Percentiles rank a stretch among this genome's conserved stretches.
Conservation (phyloP, 306 rosid genomes). For the Amphicarpaea edgeworthii region DNA sequence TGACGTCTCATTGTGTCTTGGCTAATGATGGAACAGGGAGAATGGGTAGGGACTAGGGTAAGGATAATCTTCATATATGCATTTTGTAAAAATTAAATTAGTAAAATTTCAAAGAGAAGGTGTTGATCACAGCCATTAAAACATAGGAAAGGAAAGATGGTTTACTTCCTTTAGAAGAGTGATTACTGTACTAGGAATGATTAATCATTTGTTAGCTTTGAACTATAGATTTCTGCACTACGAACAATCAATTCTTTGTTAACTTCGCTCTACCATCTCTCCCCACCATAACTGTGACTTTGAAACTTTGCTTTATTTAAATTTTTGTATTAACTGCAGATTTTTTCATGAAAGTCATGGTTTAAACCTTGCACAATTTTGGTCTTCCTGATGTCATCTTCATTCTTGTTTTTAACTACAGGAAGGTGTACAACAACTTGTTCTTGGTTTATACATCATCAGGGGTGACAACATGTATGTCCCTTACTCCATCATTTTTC, state of each 20-base stretch:
- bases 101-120: background rate
- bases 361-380: slow-evolving; percentile 13
- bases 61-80: background rate
- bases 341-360: slow-evolving; percentile 16
- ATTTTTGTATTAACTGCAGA: background rate
- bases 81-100: background rate
- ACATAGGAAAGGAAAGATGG: background rate
- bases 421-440: slow-evolving; percentile 98
- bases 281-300: background rate
- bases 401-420: slow-evolving; percentile 51
- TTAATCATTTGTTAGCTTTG: too few species aligned
- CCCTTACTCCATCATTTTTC: background rate
- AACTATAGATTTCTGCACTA: too few species aligned
- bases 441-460: slow-evolving; percentile 87
- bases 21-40: background rate
- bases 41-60: background rate
- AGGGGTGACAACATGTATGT: slow-evolving; percentile 97
- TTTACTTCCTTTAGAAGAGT: background rate
- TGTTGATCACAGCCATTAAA: background rate
- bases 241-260: background rate
- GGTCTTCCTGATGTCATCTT: slow-evolving; percentile 13
- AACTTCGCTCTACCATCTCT: background rate
- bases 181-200: background rate
- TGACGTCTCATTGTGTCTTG: background rate
- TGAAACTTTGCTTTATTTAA: background rate